Base-by-base conservation (phyloP, 1,284 basidiomycete genomes). In the Boletus semigastroideus region DNA sequence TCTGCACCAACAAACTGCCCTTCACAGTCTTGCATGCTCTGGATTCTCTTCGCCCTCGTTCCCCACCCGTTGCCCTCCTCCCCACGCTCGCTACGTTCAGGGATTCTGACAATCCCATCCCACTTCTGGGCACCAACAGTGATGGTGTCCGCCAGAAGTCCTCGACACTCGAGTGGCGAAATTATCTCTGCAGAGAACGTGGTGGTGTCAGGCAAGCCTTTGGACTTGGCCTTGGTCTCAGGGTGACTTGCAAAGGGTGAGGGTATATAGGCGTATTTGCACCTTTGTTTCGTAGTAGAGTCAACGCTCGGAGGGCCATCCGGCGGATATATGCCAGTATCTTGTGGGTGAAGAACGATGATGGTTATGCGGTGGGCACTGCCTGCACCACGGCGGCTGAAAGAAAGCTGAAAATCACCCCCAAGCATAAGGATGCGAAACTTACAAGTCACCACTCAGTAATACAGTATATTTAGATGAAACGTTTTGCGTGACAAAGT, bases 401-500 rank as follows among this genome's bases (percentile, higher is more conserved):
- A 42, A 28, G 53, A 48, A 28, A 30, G 7, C 7, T 52, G 55
- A 55, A n/a, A 55, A 27, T 31, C 13, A 9, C 1, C 2, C 17
- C 16, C 5, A 14, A 44, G 8, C 49, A 22, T 49, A 41, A 43
- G 68, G 5, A 46, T 65, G 27, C 11, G 20, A 16, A 7, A 66
- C 82, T 62, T 58, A 84, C 82, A 82, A 79, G 61, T 72, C 72
- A 14, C 82, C 83, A 0, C 70, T 70, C 17, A 80, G 59, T 20
- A 73, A 56, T 19, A 79, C 51, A 52, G 80, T 74, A 55, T 74
- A 78, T 34, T 72, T 72, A n/a, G 71, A 57, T 19, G 75, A 72
- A 9, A 83, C 56, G 50, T 72, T 72, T 11, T 75, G 66, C 30
- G 66, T 67, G 46, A 80, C 70, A 41, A 78, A 78, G 49, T 71